Evolutionary conservation across 805 yeast genomes (phyloP), one percentile per base, ranked within the genome.

Genomic region (Deakozyma indianensis): DNA sequence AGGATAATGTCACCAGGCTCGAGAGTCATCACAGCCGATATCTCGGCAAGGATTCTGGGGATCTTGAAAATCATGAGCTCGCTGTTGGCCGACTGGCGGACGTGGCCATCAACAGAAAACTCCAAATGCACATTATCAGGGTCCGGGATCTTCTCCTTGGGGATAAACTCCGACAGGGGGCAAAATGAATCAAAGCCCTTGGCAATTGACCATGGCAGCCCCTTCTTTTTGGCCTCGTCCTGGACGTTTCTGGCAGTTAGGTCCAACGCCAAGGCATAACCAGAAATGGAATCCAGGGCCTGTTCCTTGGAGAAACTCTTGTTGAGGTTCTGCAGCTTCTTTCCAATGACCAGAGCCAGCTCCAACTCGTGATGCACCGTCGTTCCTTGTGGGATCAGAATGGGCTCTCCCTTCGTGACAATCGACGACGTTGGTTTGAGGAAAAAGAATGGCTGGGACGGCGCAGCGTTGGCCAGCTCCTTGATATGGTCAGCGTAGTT

Each of bases 191-290:
- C 99, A 61, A 87, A 90, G 0, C 98, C 98, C 60, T 92, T 92
- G 28, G 92, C 95, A 52, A 87, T 85, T 3, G 90, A 66, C 99
- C 99, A 92, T 3, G 99, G 98, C 45, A 90, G 70, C 1, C 97
- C 97, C 62, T 85, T 86, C 65, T 73, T 74, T 65, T 92, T 92
- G 29, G 96, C 96, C 56, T 79, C 95, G 57, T 83, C 88, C 65
- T 92, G 99, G 24, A 92, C 94, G 57, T 88, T 86, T 61, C 99
- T 75, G 0, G 95, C 97, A 4, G 98, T 92, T 73, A 92, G 71
- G 61, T 92, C 99, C 42, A 92, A 74, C 0, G 96, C 88, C 50
- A 92, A 68, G 1, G 94, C 83, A 56, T 88, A 86, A 11, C 96
- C 96, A 3, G 74, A 82, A 53, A 92, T 83, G 14, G 85, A 70